These are phyloP conservation scores for Laguncularia racemosa DNA, from an alignment of 345 rosid genomes.

Conservation along the genomic window DNA sequence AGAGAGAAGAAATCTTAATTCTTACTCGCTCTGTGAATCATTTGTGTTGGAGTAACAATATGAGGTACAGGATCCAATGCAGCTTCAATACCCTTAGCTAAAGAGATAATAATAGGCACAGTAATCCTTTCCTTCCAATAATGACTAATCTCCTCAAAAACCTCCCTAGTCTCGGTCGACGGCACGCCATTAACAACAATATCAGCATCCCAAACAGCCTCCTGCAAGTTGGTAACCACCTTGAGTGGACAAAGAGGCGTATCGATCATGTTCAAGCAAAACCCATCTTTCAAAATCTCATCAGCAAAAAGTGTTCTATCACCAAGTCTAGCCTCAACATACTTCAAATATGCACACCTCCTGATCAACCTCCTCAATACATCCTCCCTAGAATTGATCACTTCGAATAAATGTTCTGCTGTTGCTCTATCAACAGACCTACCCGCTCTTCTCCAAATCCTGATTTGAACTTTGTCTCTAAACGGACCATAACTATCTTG, in stretches of 20 bases:
- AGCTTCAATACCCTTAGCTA: conserved; percentile 86
- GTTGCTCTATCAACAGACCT: conserved; percentile 60
- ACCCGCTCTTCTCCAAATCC: conserved; percentile 77
- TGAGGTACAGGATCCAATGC: conserved; percentile 58
- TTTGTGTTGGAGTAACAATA: conserved; percentile 71
- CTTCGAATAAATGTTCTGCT: conserved; percentile 70
- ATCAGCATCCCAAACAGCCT: conserved; percentile 86
- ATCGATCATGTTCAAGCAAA: conserved; percentile 81
- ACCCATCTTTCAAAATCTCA: conserved; percentile 78
- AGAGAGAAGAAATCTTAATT: neutral
- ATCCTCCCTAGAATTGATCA: conserved; percentile 76
- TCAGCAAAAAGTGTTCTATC: conserved; percentile 67
- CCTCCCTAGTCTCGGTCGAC: conserved; percentile 60
- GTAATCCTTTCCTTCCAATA: conserved; percentile 80
- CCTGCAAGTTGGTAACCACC: conserved; percentile 77
- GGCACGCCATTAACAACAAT: conserved; percentile 73
- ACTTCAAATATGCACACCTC: conserved; percentile 74
- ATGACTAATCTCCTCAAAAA: conserved; percentile 54
- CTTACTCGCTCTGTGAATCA: conserved; percentile 70
- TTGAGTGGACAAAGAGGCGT: conserved; percentile 75
- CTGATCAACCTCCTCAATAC: conserved; percentile 65
- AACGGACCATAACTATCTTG: conserved; percentile 68
- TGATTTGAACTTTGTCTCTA: conserved; percentile 62
- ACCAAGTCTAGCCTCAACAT: conserved; percentile 73
- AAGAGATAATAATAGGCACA: conserved; percentile 52